A percentile compares a stretch with the other conserved stretches of the same genome.
phyloP scores from a whole-genome alignment of 1,139 yeast species.

The Komagataea norvegica region DNA sequence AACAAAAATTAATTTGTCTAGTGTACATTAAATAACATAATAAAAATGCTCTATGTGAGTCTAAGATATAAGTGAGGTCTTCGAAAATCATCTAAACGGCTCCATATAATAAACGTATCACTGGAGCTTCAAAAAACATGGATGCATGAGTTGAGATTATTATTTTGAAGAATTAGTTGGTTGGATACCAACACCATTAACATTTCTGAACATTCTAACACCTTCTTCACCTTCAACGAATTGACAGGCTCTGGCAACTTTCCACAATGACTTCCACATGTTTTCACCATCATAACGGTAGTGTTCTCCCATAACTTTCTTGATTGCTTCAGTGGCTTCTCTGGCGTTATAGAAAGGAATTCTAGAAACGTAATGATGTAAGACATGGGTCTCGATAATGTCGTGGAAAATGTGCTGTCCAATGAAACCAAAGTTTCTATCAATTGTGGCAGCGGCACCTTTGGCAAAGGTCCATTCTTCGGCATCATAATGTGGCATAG shows the following conservation, averaged over 20 bases:
- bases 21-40: no score
- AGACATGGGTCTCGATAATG: conserved; percentile 60
- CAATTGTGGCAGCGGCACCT: conserved; percentile 65
- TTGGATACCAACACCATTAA: conserved; percentile 43
- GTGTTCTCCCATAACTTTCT: conserved; percentile 57
- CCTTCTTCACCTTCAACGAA: conserved; percentile 59
- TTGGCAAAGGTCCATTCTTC: conserved; percentile 58
- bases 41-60: no score
- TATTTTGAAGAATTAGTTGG: conserved; percentile 19
- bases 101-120: no score
- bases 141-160: no score
- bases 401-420: conserved; percentile 59
- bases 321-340: conserved; percentile 54
- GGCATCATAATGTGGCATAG: conserved; percentile 55
- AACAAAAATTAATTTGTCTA: no score
- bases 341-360: conserved; percentile 61
- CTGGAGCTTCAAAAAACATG: no score
- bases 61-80: no score
- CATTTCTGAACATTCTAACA: conserved; percentile 55
- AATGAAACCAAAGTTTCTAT: conserved; percentile 55
- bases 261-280: conserved; percentile 58
- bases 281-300: conserved; percentile 49
- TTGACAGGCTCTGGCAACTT: conserved; percentile 51
- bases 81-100: no score
- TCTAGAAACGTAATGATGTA: conserved; percentile 58